These are phyloP conservation scores for Sporothrix variecibatus DNA, from an alignment of 2,329 filamentous ascomycete genomes.

Conservation along the genomic window DNA sequence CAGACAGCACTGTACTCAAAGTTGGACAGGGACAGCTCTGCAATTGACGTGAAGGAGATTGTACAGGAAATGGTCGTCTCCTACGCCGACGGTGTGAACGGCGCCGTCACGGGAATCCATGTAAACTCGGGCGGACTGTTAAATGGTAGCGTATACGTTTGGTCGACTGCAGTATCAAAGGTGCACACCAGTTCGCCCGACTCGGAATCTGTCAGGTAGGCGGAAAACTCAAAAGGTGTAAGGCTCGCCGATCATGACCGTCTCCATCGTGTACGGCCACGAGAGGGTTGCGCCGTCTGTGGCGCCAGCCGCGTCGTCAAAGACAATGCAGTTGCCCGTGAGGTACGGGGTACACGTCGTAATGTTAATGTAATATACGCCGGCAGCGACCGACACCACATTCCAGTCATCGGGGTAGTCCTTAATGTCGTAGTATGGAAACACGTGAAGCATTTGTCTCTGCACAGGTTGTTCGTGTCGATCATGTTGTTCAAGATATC, in stretches of 20 bases:
- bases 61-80: background rate
- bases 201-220: background rate
- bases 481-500: background rate
- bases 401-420: background rate
- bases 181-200: background rate
- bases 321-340: background rate
- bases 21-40: background rate
- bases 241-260: background rate
- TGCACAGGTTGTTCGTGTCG: no score
- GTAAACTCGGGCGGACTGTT: background rate
- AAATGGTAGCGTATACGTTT: background rate
- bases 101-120: background rate
- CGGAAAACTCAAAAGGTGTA: background rate
- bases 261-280: background rate
- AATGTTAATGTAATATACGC: background rate
- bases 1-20: background rate
- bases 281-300: background rate
- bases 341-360: background rate
- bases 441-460: background rate
- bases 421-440: background rate
- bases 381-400: background rate
- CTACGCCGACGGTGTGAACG: background rate
- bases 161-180: background rate
- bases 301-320: background rate
- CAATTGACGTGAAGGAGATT: background rate